Percentiles rank a stretch among this genome's conserved stretches.
Conservation (phyloP, 2,329 filamentous ascomycete genomes). For the Penicillium sp. region DNA sequence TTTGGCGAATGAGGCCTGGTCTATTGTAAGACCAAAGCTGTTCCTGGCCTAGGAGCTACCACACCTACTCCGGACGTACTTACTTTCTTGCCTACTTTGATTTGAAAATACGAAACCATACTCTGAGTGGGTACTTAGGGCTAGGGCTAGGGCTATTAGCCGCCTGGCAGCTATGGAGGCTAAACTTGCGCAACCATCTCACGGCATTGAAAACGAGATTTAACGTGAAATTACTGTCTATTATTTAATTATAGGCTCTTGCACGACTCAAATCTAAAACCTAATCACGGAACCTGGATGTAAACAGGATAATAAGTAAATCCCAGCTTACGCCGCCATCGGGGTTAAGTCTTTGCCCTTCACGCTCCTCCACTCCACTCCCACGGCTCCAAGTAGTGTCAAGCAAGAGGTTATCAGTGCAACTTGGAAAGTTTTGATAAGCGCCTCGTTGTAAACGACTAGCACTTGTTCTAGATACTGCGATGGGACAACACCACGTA, state of each 20-base stretch:
- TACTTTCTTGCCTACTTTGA: no score
- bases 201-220: neutral
- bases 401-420: neutral
- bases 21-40: no score
- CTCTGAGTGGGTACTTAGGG: no score
- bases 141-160: no score
- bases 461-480: neutral
- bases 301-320: neutral
- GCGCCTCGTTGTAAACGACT: neutral
- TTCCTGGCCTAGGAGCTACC: no score
- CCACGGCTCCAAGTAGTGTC: neutral
- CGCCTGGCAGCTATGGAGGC: no score
- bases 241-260: neutral
- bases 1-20: no score
- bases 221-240: neutral
- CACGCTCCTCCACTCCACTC: conserved; percentile 1
- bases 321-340: neutral
- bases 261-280: neutral
- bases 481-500: neutral
- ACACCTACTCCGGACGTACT: no score
- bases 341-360: neutral
- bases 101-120: no score
- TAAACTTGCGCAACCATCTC: neutral
- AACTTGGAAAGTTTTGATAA: neutral
- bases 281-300: neutral